A percentile compares a stretch with the other conserved stretches of the same genome.
These are phyloP conservation scores for Trichosanthes truncata DNA, from an alignment of 306 rosid genomes.

Conservation along the genomic window DNA sequence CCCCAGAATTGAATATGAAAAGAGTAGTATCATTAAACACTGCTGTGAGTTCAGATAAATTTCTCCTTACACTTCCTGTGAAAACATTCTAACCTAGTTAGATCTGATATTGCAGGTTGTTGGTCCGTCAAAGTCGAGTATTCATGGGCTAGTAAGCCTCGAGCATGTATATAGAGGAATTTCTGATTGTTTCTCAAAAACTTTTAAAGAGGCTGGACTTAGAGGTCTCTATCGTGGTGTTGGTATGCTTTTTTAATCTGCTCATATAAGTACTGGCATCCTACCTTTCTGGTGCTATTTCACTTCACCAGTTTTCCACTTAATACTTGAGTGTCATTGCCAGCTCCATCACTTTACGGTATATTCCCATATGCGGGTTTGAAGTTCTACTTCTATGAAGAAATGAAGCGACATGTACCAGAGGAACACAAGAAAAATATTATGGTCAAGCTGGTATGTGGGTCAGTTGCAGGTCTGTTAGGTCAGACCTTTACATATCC, in stretches of 20 bases:
- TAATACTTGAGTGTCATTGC: constrained; percentile 16
- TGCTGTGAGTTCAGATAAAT: neutral
- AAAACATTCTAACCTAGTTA: neutral
- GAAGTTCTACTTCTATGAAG: constrained; percentile 91
- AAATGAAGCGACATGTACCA: constrained; percentile 88
- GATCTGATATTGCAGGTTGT: constrained; percentile 46
- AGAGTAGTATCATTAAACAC: neutral
- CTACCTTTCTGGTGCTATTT: constrained; percentile 21
- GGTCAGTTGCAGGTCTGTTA: constrained; percentile 87
- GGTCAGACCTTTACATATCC: constrained; percentile 97
- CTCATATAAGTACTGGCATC: constrained; percentile 8
- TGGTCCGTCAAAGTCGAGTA: constrained; percentile 43
- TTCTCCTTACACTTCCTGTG: neutral
- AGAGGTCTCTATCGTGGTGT: constrained; percentile 92
- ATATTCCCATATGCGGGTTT: constrained; percentile 96
- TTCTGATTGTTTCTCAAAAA: constrained; percentile 67
- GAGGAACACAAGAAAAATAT: constrained; percentile 59
- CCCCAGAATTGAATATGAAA: neutral
- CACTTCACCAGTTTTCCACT: constrained; percentile 12
- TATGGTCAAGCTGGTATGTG: constrained; percentile 70
- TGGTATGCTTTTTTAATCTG: constrained; percentile 44
- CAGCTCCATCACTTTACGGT: constrained; percentile 93
- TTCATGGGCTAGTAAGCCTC: constrained; percentile 21
- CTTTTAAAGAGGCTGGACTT: constrained; percentile 62
- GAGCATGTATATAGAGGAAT: constrained; percentile 70